Evolutionary conservation across 2,329 filamentous ascomycete species (phyloP).

Genomic region (Cladosporium oxysporum): DNA sequence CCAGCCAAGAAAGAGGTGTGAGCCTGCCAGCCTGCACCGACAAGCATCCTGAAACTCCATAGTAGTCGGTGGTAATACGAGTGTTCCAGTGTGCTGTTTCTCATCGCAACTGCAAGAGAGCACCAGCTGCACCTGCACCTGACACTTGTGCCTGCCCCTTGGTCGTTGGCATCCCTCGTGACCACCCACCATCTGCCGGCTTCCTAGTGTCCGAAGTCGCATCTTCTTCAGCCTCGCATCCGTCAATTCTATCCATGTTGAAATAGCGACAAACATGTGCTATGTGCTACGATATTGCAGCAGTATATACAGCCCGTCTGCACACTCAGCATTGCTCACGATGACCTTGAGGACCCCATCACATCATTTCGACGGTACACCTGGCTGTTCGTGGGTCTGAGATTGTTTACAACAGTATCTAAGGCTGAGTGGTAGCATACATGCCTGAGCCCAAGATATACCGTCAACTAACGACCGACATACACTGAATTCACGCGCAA

Average conservation of each 20-base stretch:
- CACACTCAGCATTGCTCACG: no score
- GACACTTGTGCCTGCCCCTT: background rate
- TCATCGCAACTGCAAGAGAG: background rate
- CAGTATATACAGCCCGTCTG: no score
- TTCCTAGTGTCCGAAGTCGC: background rate
- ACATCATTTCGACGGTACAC: background rate
- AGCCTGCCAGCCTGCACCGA: background rate
- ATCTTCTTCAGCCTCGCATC: background rate
- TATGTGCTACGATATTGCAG: no score
- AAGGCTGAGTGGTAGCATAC: background rate
- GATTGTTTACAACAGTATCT: background rate
- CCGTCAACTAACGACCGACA: no score
- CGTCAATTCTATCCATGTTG: background rate
- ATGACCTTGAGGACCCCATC: no score
- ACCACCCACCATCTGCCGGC: background rate
- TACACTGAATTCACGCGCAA: no score
- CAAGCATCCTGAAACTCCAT: background rate
- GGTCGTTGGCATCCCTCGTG: background rate
- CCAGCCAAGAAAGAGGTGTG: constrained; percentile 1
- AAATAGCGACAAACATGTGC: background rate
- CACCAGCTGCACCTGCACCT: background rate
- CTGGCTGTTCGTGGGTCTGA: background rate
- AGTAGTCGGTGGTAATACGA: background rate
- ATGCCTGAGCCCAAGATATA: no score
- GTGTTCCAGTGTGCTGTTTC: background rate